These are phyloP conservation scores for Isabelozyma rhagii DNA, from an alignment of 805 yeast genomes.

Conservation along the genomic window DNA sequence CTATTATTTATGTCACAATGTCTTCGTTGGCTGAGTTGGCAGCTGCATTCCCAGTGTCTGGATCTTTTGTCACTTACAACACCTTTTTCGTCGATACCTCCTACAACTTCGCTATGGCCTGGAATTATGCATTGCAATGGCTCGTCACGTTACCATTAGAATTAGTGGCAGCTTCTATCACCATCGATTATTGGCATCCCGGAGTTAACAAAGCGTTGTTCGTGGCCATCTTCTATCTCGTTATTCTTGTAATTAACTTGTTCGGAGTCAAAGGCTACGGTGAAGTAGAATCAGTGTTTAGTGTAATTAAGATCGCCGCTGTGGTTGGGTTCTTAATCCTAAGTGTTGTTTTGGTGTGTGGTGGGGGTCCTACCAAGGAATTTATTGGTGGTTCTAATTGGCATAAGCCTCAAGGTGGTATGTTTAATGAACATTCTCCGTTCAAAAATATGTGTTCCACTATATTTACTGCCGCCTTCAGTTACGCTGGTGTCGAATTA, in stretches of 20 bases:
- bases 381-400: conserved; percentile 60
- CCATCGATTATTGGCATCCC: conserved; percentile 29
- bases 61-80: conserved; percentile 62
- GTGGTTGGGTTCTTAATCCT: conserved; percentile 57
- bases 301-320: conserved; percentile 53
- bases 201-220: conserved; percentile 49
- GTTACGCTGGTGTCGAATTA: conserved; percentile 66
- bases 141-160: conserved; percentile 35
- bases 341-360: conserved; percentile 53
- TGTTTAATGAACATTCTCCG: conserved; percentile 35
- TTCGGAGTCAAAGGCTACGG: conserved; percentile 68
- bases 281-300: conserved; percentile 62
- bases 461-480: conserved; percentile 60
- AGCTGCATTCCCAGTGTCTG: conserved; percentile 59
- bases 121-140: conserved; percentile 41
- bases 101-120: conserved; percentile 61
- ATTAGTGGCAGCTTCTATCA: conserved; percentile 33
- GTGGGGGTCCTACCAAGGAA: conserved; percentile 55
- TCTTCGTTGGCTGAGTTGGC: conserved; percentile 63
- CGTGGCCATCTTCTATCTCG: conserved; percentile 52
- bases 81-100: conserved; percentile 58
- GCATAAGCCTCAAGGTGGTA: conserved; percentile 53
- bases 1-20: conserved; percentile 56
- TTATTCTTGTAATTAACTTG: conserved; percentile 51
- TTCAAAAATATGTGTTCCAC: conserved; percentile 63